Percentiles rank a stretch among this genome's conserved stretches.
phyloP scores from a whole-genome alignment of 495 filamentous ascomycete genomes.

The Aspergillus incahuasiensis region DNA sequence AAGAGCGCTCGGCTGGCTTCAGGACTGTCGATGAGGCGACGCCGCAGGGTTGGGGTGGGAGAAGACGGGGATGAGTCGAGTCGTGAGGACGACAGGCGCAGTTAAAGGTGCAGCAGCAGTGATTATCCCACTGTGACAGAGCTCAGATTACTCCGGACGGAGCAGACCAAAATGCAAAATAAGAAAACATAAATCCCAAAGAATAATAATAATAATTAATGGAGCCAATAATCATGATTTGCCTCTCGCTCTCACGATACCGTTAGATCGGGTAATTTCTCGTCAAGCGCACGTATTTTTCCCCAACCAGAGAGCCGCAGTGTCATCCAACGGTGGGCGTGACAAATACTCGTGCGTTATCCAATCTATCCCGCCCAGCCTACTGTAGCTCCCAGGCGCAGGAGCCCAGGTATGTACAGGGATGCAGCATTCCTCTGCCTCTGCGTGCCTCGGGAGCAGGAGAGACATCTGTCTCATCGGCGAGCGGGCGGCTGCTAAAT shows the following conservation, averaged over 20 bases:
- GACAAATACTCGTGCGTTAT: neutral
- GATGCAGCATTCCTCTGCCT: too few relatives aligned
- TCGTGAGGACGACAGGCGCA: too few relatives aligned
- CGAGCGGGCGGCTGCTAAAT: too few relatives aligned
- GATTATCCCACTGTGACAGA: neutral
- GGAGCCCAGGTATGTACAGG: too few relatives aligned
- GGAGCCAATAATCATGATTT: neutral
- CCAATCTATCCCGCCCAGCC: neutral
- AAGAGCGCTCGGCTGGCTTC: neutral
- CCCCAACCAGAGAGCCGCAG: neutral
- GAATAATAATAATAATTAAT: neutral
- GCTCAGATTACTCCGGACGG: neutral
- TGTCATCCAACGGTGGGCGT: neutral
- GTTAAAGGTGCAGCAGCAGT: too few relatives aligned
- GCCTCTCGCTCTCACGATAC: too few relatives aligned
- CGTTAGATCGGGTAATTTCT: constrained; percentile 31
- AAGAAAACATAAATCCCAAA: constrained; percentile 1
- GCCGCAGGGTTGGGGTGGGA: neutral
- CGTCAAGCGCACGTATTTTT: constrained; percentile 1
- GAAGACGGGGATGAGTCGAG: too few relatives aligned
- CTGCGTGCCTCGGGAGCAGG: too few relatives aligned
- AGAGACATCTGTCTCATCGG: too few relatives aligned
- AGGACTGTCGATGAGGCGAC: neutral
- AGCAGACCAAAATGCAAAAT: neutral
- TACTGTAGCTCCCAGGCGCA: too few relatives aligned